Evolutionary conservation across 176 grass and related monocot genomes (phyloP), one percentile per base, ranked within the genome.

Genomic region (Triticum urartu): DNA sequence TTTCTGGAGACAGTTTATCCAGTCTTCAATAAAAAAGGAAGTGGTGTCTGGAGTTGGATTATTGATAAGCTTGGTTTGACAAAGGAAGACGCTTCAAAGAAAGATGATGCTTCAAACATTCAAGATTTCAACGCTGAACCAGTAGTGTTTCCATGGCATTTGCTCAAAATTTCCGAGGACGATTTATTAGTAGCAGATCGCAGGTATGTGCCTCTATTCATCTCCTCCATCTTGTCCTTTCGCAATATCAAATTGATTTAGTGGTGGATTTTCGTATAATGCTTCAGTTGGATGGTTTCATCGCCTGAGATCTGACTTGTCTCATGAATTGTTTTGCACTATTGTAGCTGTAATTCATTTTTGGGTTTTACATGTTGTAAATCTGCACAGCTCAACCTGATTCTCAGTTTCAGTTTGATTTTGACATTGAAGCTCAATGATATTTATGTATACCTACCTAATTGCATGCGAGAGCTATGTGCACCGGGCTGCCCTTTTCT

Each of bases 1-100:
- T 56, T 91, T 64, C 81, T 95, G 79, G 90, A 98, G 73, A 95
- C 92, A 14, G 77, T 95, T 67, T 93, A 98, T 85, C 96, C 93
- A 38, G 56, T 78, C 30, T 91, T 75, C 64, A 81, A 81, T 63
- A 84, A 88, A 80, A 94, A 83, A 73, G 40, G 63, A 61, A 86
- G 76, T 91, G 89, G 91, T 15, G 81, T 87, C 58, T 95, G 90
- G 91, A 91, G 86, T 69, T 94, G 96, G 96, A 89, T 98, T 78
- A 83, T 89, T n/a, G 82, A 92, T 89, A 94, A 94, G 79, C 88
- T 98, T 84, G 96, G 91, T 50, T 79, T 94, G 54, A 86, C 52
- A 88, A 94, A 72, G 64, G 88, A 94, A 84, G 79, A 87, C 79
- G 30, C 40, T 86, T 71, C 89, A 54, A 75, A 42, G 25, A 94